A percentile compares a stretch with the other conserved stretches of the same genome.
phyloP scores from a whole-genome alignment of 1,139 yeast species.

The Geotrichum bryndzae region DNA sequence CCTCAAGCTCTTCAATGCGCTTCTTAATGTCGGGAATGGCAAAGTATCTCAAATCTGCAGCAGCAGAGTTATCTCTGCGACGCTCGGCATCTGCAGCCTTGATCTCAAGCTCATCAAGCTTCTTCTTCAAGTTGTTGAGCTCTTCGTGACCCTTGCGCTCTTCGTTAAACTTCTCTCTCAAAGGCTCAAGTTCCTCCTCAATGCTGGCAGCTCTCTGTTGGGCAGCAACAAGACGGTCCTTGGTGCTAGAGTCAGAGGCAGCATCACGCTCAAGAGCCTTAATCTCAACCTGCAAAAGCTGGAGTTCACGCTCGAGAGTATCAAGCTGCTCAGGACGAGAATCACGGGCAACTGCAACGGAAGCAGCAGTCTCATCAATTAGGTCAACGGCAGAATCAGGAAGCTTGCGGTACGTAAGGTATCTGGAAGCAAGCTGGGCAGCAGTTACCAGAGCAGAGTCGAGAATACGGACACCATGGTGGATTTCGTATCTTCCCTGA shows the following conservation, averaged over 20 bases:
- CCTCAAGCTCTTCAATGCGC: constrained; percentile 70
- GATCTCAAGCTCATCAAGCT: constrained; percentile 82
- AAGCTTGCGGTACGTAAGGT: constrained; percentile 87
- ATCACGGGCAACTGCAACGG: constrained; percentile 97
- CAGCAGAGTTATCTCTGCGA: constrained; percentile 88
- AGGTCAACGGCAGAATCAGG: constrained; percentile 98
- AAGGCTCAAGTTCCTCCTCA: constrained; percentile 79
- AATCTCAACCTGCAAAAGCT: constrained; percentile 87
- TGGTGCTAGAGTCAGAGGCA: constrained; percentile 79
- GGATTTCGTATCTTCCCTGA: constrained; percentile 93
- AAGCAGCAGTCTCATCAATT: constrained; percentile 94
- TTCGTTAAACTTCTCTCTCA: constrained; percentile 76
- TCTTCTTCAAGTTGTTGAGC: constrained; percentile 80
- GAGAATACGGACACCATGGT: constrained; percentile 94
- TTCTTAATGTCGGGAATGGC: constrained; percentile 90
- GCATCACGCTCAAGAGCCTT: constrained; percentile 95
- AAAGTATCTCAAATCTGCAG: constrained; percentile 90
- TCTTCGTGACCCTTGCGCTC: constrained; percentile 92
- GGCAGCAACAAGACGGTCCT: constrained; percentile 78
- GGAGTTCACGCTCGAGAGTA: constrained; percentile 84
- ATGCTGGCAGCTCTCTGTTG: constrained; percentile 72
- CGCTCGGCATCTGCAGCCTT: constrained; percentile 97
- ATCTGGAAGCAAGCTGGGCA: constrained; percentile 90
- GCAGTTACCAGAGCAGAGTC: constrained; percentile 94
- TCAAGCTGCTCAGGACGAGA: constrained; percentile 97